phyloP scores from a whole-genome alignment of 2,329 filamentous ascomycete species.

The Pezicula rhizophila region DNA sequence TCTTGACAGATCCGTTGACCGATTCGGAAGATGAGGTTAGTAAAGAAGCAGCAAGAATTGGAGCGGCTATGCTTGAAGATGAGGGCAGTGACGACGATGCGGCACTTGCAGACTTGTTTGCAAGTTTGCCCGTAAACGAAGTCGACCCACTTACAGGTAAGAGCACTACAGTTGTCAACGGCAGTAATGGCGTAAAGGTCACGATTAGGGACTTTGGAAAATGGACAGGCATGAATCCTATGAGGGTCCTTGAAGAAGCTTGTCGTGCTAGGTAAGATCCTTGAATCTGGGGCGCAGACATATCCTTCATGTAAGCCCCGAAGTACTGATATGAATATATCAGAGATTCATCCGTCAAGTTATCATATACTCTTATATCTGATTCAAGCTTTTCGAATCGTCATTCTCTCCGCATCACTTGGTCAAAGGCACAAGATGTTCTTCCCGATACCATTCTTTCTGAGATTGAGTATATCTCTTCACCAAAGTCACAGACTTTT shows the following conservation, averaged over 20 bases:
- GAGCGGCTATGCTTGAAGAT: constrained; percentile 52
- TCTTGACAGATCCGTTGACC: constrained; percentile 32
- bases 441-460: constrained; percentile 30
- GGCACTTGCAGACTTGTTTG: constrained; percentile 50
- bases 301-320: not conserved
- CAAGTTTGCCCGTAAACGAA: constrained; percentile 54
- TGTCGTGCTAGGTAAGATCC: constrained; percentile 65
- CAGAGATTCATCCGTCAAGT: constrained; percentile 64
- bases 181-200: constrained; percentile 47
- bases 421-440: constrained; percentile 67
- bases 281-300: not conserved
- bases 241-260: constrained; percentile 76
- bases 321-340: constrained; percentile 5
- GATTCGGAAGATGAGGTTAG: constrained; percentile 41
- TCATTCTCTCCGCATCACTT: constrained; percentile 67
- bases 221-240: constrained; percentile 69
- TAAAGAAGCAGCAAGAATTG: constrained; percentile 52
- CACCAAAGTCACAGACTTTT: constrained; percentile 52
- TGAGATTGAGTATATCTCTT: constrained; percentile 23
- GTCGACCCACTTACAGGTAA: constrained; percentile 54
- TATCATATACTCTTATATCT: constrained; percentile 66
- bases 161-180: constrained; percentile 48
- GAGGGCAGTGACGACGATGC: constrained; percentile 46
- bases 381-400: constrained; percentile 69
- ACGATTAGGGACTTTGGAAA: constrained; percentile 79